Conservation (phyloP, 2,329 filamentous ascomycete species). For the Aspergillus sp. region DNA sequence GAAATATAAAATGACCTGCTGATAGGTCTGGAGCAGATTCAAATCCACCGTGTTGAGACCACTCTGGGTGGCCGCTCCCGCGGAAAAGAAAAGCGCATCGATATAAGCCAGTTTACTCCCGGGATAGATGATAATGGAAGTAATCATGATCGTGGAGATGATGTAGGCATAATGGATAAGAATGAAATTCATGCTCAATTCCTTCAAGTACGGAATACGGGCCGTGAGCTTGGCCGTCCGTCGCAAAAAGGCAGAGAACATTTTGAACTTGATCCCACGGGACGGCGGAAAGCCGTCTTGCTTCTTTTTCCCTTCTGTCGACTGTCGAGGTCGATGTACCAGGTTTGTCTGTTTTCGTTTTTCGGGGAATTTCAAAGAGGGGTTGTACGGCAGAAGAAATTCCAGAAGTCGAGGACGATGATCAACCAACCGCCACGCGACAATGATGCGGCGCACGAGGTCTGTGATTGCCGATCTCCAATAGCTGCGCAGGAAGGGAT, state of each 20-base stretch:
- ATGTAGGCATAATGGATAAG: constrained; percentile 66
- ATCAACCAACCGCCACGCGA: too few relatives aligned
- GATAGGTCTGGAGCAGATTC: constrained; percentile 64
- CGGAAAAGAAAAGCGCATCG: constrained; percentile 84
- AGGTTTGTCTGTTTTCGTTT: too few relatives aligned
- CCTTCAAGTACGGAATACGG: constrained; percentile 32
- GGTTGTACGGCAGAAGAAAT: too few relatives aligned
- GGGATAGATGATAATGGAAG: constrained; percentile 72
- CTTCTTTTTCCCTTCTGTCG: too few relatives aligned
- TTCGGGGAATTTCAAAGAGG: too few relatives aligned
- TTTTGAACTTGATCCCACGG: constrained; percentile 9
- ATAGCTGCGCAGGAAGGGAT: too few relatives aligned
- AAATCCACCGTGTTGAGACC: constrained; percentile 76
- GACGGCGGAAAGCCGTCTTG: not conserved
- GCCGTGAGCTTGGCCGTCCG: constrained; percentile 20
- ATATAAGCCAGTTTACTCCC: constrained; percentile 66
- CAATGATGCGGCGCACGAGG: too few relatives aligned
- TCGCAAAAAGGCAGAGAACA: constrained; percentile 24
- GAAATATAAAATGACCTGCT: constrained; percentile 69
- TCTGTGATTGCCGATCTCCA: too few relatives aligned
- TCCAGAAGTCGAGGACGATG: too few relatives aligned
- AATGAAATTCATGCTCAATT: constrained; percentile 42
- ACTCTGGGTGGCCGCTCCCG: constrained; percentile 82
- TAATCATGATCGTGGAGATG: constrained; percentile 65
- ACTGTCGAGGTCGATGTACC: too few relatives aligned